phyloP scores from a whole-genome alignment of 768 basidiomycete genomes.

The Chalciporus pseudorubinellus region DNA sequence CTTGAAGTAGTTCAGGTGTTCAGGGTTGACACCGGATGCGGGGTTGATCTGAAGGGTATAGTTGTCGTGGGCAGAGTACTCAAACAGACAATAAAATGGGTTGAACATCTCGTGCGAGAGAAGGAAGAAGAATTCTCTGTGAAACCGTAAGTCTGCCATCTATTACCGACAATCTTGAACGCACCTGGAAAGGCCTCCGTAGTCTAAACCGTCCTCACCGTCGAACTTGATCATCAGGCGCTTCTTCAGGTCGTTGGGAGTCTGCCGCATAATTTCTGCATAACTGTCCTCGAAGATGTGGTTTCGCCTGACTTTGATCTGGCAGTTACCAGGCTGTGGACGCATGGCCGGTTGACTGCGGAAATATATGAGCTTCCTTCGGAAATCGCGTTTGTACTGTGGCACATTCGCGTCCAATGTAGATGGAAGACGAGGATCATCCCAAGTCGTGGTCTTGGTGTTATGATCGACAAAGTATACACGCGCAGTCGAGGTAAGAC shows the following conservation, averaged over 20 bases:
- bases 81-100: slow-evolving; percentile 99
- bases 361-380: slow-evolving; percentile 99
- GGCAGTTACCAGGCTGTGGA: slow-evolving; percentile 97
- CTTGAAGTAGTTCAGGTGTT: slow-evolving; percentile 99
- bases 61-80: slow-evolving; percentile 99
- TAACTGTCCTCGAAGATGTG: slow-evolving; percentile 99
- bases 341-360: slow-evolving; percentile 97
- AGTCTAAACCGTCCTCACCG: slow-evolving; percentile 98
- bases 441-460: slow-evolving; percentile 99
- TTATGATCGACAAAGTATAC: slow-evolving; percentile 99
- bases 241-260: slow-evolving; percentile 97
- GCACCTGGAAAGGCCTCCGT: slow-evolving; percentile 94
- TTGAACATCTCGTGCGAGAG: slow-evolving; percentile 99
- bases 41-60: slow-evolving; percentile 99
- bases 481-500: slow-evolving; percentile 93
- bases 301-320: slow-evolving; percentile 96
- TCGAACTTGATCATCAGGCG: slow-evolving; percentile 99
- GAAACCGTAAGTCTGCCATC: slow-evolving; percentile 8
- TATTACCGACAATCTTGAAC: slow-evolving; percentile 20
- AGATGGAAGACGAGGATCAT: slow-evolving; percentile 94
- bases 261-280: slow-evolving; percentile 99
- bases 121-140: slow-evolving; percentile 99
- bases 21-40: slow-evolving; percentile 96
- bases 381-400: slow-evolving; percentile 99
- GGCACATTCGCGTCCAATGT: slow-evolving; percentile 96